Evolutionary conservation across 768 basidiomycete genomes (phyloP).

Genomic region (Boletus coccyginus): DNA sequence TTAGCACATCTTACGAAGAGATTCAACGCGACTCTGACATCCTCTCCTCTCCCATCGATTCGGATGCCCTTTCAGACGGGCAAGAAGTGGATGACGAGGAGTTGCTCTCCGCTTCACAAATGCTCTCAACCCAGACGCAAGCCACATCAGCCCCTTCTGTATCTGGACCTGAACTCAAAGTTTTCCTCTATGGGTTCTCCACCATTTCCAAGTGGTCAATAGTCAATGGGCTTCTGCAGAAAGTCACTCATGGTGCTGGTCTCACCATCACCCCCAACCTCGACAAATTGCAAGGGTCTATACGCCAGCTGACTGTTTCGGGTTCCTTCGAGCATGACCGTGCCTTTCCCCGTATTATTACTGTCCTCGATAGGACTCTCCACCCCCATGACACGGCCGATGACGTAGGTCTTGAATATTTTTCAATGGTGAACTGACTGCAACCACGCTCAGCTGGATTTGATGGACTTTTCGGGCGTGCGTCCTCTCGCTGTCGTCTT

Average conservation of each 20-base stretch:
- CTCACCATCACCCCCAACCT: slow-evolving; percentile 25
- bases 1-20: slow-evolving; percentile 56
- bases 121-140: slow-evolving; percentile 29
- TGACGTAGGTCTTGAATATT: slow-evolving; percentile 29
- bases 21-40: slow-evolving; percentile 40
- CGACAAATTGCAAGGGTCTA: slow-evolving; percentile 20
- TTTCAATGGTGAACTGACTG: slow-evolving; percentile 26
- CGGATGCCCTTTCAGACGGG: slow-evolving; percentile 13
- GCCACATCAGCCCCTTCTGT: slow-evolving; percentile 25
- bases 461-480: slow-evolving; percentile 36
- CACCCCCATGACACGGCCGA: slow-evolving; percentile 12
- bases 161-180: slow-evolving; percentile 47
- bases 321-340: slow-evolving; percentile 25
- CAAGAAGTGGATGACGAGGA: slow-evolving; percentile 34
- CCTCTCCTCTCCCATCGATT: slow-evolving; percentile 18
- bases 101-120: slow-evolving; percentile 17
- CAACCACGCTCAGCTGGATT: slow-evolving; percentile 38
- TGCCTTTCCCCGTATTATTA: slow-evolving; percentile 32
- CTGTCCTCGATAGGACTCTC: slow-evolving; percentile 38
- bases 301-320: slow-evolving; percentile 24
- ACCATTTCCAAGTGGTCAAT: slow-evolving; percentile 60
- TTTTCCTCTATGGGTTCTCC: slow-evolving; percentile 66
- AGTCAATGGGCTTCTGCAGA: slow-evolving; percentile 56
- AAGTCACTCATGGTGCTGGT: slow-evolving; percentile 41
- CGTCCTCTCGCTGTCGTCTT: slow-evolving; percentile 70